Base-by-base conservation (phyloP, 2,329 filamentous ascomycete species). In the Pestalotiopsis sp. region DNA sequence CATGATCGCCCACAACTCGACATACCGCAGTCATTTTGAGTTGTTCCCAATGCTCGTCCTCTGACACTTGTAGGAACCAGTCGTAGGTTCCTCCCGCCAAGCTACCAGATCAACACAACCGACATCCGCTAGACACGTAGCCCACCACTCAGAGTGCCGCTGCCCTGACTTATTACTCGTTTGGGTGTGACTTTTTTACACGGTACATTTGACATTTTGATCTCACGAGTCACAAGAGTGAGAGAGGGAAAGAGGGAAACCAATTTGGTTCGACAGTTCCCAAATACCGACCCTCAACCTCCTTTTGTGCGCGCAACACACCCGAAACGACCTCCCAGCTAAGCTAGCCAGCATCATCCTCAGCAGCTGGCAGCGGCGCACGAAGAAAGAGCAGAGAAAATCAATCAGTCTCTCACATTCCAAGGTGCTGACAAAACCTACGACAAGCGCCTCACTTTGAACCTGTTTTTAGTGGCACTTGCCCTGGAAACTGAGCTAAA, bases 61-160 rank as follows among this genome's bases (percentile, higher is more conserved):
- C 74, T 79, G 77, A 76, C 77, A 79, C 74, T 75, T 73, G 72
- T 71, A 74, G 73, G 77, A 76, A 78, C 75, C 77, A 74, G 71
- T 69, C 67, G 70, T 72, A 75, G 77, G 77, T 78, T 79, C 76
- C 76, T 71, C 58, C 59, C n/a, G 17, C 45, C 45, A 38, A 70
- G 31, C 25, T 25, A 57, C 38, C 25, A 67, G 39, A 67, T 23
- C 65, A 57, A 39, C 39, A 12, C 59, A 25, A 49, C 20, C 61
- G 39, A 39, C 27, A 4, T n/a, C 23, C 20, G 27, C n/a, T 58
- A 41, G 45, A 52, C 45, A 52, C 45, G 20, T 52, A 52, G 45
- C 17, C 45, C 17, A 20, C 45, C 45, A 52, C 17, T 52, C 45
- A 52, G 45, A 52, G 45, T n/a, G n/a, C 45, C 11, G 57, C 25